Conservation (phyloP, 139 green algal species). For the Astrephomene gubernaculifera region DNA sequence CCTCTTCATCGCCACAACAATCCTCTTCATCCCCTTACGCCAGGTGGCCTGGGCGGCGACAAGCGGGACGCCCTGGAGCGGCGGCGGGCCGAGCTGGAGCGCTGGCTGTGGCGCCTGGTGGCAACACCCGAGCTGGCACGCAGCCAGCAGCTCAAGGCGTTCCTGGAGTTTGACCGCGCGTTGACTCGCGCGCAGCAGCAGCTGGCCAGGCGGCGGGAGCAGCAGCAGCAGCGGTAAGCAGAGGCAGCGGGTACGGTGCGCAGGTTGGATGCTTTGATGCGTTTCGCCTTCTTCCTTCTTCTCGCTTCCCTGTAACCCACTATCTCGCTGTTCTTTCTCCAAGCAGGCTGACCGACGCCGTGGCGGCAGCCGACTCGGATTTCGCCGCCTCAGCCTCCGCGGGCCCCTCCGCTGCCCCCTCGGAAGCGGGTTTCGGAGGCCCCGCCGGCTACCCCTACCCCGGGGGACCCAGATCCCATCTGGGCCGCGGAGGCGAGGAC, state of each 20-base stretch:
- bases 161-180: conserved; percentile 80
- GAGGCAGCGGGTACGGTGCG: too few relatives aligned
- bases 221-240: conserved; percentile 12
- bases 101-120: conserved; percentile 81
- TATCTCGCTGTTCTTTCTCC: too few relatives aligned
- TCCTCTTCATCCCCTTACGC: too few relatives aligned
- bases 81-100: conserved; percentile 76
- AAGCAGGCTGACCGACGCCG: too few relatives aligned
- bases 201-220: conserved; percentile 17
- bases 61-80: conserved; percentile 72
- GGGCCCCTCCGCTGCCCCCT: background rate
- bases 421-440: background rate
- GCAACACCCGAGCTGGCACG: conserved; percentile 63
- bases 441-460: background rate
- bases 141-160: conserved; percentile 65
- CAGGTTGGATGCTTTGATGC: too few relatives aligned
- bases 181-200: conserved; percentile 55
- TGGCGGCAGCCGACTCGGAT: background rate
- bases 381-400: too few relatives aligned
- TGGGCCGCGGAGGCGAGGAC: conserved; percentile 2
- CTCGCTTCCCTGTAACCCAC: too few relatives aligned
- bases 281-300: too few relatives aligned
- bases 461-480: background rate
- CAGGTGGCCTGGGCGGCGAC: too few relatives aligned
- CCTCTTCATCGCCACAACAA: too few relatives aligned